Evolutionary conservation across 257 asterid genomes (phyloP).

Genomic region (Petunia axillaris): DNA sequence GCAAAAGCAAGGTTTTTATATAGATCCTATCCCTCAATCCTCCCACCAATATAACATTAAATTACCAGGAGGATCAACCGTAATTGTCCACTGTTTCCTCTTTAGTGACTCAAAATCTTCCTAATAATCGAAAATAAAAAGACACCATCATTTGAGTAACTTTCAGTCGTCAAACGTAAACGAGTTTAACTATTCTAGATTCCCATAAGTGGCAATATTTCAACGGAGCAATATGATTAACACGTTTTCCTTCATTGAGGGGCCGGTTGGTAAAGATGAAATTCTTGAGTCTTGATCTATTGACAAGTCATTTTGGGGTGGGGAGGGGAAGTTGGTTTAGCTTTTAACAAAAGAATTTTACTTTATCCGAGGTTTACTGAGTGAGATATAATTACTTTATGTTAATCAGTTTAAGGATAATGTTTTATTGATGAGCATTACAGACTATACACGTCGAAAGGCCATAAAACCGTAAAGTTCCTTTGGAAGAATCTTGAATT

Average conservation of each 20-base stretch:
- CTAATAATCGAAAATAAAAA: neutral
- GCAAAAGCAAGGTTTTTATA: no score
- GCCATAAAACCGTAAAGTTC: constrained; percentile 14
- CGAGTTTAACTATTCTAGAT: no score
- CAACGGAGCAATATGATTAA: neutral
- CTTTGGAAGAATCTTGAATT: constrained; percentile 29
- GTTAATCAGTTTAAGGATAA: constrained; percentile 26
- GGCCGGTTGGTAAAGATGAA: neutral
- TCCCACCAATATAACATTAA: no score
- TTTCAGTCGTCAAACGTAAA: no score
- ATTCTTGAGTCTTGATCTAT: neutral
- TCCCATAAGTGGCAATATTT: neutral
- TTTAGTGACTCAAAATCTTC: neutral
- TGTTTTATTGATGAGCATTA: neutral
- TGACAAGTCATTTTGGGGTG: neutral
- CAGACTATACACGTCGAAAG: neutral
- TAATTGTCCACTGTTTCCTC: neutral
- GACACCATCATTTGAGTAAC: neutral
- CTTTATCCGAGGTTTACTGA: neutral
- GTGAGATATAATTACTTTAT: constrained; percentile 12
- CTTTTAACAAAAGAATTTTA: neutral
- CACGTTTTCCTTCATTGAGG: neutral
- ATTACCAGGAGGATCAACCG: no score
- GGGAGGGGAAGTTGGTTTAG: constrained; percentile 7
- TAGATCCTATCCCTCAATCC: no score